These are phyloP conservation scores for Phytophthora palmivora DNA, from an alignment of 352 stramenopile genomes.

Conservation along the genomic window DNA sequence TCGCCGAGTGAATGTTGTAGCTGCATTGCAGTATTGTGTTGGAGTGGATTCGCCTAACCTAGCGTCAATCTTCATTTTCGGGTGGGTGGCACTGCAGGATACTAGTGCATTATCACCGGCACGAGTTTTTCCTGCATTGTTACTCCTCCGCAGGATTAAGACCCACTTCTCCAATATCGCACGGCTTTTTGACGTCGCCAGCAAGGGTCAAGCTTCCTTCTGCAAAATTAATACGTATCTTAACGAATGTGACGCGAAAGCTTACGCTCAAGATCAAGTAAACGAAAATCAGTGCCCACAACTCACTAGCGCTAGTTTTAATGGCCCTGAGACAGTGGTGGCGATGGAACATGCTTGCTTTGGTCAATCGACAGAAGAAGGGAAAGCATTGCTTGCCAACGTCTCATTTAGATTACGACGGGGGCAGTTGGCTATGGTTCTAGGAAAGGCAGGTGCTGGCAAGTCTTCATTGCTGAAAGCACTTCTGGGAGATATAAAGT, in stretches of 20 bases:
- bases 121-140: constrained; percentile 41
- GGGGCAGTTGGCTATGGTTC: constrained; percentile 63
- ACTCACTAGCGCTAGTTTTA: constrained; percentile 3
- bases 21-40: constrained; percentile 41
- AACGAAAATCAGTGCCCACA: constrained; percentile 6
- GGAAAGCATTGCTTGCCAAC: constrained; percentile 59
- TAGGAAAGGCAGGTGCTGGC: constrained; percentile 65
- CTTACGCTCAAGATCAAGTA: constrained; percentile 9
- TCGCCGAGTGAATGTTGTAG: constrained; percentile 25
- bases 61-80: constrained; percentile 48
- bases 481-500: constrained; percentile 57
- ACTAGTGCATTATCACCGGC: constrained; percentile 38
- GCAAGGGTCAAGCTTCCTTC: constrained; percentile 29
- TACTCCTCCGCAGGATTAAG: constrained; percentile 45
- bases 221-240: constrained; percentile 37
- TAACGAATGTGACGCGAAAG: constrained; percentile 15
- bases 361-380: constrained; percentile 30
- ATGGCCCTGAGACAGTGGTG: constrained; percentile 36
- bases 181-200: constrained; percentile 34
- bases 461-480: constrained; percentile 69
- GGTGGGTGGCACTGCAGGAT: constrained; percentile 43
- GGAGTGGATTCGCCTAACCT: constrained; percentile 42
- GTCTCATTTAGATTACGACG: constrained; percentile 53
- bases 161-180: constrained; percentile 38
- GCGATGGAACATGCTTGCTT: constrained; percentile 57